phyloP scores from a whole-genome alignment of 2,329 filamentous ascomycete genomes.

The Ophiostoma sp. region DNA sequence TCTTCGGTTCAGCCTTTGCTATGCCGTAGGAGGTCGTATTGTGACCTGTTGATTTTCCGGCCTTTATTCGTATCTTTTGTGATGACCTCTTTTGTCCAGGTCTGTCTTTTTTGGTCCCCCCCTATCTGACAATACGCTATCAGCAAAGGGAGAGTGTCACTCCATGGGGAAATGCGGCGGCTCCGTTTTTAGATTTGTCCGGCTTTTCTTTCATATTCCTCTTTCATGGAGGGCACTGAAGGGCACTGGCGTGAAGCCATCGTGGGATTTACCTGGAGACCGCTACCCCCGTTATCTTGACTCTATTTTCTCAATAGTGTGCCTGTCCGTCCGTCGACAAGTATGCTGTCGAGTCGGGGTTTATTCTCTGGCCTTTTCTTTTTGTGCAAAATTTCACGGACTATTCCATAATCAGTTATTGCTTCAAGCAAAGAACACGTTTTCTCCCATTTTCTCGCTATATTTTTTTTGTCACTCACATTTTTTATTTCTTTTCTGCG shows the following conservation, averaged over 20 bases:
- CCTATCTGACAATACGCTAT: neutral
- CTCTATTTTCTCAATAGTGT: neutral
- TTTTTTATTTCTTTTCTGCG: neutral
- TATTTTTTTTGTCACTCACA: neutral
- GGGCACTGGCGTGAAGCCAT: neutral
- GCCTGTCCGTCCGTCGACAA: neutral
- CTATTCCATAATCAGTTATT: neutral
- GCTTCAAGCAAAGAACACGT: neutral
- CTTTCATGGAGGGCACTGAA: neutral
- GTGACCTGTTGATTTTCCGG: neutral
- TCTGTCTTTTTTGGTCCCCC: neutral
- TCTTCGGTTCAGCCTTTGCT: neutral
- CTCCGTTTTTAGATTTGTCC: neutral
- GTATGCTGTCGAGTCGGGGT: neutral
- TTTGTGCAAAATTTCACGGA: neutral
- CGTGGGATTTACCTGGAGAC: constrained; percentile 8
- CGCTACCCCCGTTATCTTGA: constrained; percentile 11
- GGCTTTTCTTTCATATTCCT: neutral
- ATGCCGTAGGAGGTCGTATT: neutral
- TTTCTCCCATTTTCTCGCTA: neutral
- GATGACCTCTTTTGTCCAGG: neutral
- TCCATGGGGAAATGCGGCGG: neutral
- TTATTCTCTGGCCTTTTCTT: neutral
- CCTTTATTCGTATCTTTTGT: neutral
- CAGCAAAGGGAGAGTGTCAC: neutral